Evolutionary conservation across 495 filamentous ascomycete genomes (phyloP), one percentile per base, ranked within the genome.

Genomic region (Physcia stellaris): DNA sequence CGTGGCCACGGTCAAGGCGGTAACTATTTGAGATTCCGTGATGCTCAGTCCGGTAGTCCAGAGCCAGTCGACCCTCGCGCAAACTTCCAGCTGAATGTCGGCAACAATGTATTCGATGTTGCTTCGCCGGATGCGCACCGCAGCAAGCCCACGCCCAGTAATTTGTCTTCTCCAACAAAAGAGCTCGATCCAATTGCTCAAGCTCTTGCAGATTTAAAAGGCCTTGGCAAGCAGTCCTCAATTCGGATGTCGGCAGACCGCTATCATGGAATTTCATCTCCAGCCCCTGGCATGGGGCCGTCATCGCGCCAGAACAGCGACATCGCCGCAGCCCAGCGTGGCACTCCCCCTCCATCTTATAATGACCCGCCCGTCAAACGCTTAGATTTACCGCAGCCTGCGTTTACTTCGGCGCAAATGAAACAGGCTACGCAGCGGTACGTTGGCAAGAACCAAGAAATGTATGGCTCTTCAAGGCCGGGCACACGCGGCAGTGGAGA

Each of bases 31-130:
- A 40, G 37, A 10, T 39, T 41, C 32, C 31, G 44, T 28, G 45
- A 48, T 37, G 56, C 56, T 23, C 54, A 50, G 13, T 66, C 65
- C 34, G 59, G 61, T n/a, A 79, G 80, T 50, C 84, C 86, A 2
- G 92, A 99, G 35, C 90, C 86, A 2, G 86, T 88, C 21, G 88
- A 94, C 55, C 87, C 92, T 24, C 73, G 87, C 26, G 83, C 92
- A 32, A 93, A 81, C 57, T 78, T 95, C 52, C 88, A 94, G 32
- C 68, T 99, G n/a, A 94, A 94, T 55, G 73, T 99, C 13, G 92
- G 92, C 6, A 80, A 85, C 50, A 99, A 96, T 48, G 86, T 96
- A 18, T 96, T 99, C 59, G 79, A 94, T 49, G 87, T 99, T 6
- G 81, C 83, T n/a, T 81, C 82, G 4, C 81, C 86, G 0, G 84